Conservation (phyloP, 495 filamentous ascomycete genomes). For the Rostrohypoxylon terebratum region DNA sequence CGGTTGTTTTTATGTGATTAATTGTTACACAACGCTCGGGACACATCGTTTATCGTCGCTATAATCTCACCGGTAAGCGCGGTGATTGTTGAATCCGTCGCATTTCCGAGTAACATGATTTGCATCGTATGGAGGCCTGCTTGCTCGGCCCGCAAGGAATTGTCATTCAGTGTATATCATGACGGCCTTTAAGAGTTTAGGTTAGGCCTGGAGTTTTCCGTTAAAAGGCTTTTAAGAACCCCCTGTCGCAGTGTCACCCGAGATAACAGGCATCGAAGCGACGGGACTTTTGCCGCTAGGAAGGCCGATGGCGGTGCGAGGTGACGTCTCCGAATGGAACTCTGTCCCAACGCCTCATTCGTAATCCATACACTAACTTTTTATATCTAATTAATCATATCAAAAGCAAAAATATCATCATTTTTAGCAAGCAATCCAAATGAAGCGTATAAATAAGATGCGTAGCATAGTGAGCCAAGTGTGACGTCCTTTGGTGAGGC, state of each 20-base stretch:
- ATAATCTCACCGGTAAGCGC: background rate
- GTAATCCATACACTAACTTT: background rate
- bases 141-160: background rate
- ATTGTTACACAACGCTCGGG: background rate
- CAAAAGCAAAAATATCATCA: background rate
- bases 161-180: background rate
- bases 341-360: background rate
- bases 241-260: background rate
- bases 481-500: background rate
- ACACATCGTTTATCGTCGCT: background rate
- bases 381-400: background rate
- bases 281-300: background rate
- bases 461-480: background rate
- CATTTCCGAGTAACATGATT: background rate
- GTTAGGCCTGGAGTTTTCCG: background rate
- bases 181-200: background rate
- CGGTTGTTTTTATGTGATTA: background rate
- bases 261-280: background rate
- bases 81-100: background rate
- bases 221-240: background rate
- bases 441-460: slow-evolving; percentile 1
- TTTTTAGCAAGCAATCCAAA: background rate
- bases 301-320: background rate
- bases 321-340: background rate
- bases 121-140: background rate